A percentile compares a stretch with the other conserved stretches of the same genome.
These are phyloP conservation scores for Raffaelea arxii DNA, from an alignment of 2,329 filamentous ascomycete genomes.

Conservation along the genomic window DNA sequence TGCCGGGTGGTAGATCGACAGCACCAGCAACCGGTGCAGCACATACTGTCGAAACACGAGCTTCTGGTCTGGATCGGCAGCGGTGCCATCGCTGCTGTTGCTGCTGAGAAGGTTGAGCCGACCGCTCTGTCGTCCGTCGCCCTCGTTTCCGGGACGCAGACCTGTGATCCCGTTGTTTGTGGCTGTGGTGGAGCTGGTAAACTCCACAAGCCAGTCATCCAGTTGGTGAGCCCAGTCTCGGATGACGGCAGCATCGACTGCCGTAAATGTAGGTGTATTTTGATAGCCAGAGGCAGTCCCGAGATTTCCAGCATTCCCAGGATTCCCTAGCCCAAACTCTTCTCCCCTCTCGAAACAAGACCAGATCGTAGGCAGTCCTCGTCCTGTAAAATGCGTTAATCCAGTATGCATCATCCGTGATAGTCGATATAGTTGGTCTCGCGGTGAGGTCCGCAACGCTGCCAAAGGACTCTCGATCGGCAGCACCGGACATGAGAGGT, in stretches of 20 bases:
- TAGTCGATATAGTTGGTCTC: slow-evolving; percentile 12
- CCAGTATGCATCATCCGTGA: slow-evolving; percentile 13
- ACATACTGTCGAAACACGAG: slow-evolving; percentile 12
- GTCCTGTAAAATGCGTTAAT: slow-evolving; percentile 11
- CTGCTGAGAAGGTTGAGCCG: too few relatives aligned
- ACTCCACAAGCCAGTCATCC: slow-evolving; percentile 11
- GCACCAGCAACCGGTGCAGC: slow-evolving; percentile 10
- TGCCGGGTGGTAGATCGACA: slow-evolving; percentile 12
- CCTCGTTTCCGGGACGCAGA: too few relatives aligned
- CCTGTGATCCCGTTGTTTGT: not conserved
- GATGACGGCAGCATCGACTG: slow-evolving; percentile 11
- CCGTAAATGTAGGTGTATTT: slow-evolving; percentile 2
- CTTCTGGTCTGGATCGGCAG: slow-evolving; percentile 1
- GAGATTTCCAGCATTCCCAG: not conserved
- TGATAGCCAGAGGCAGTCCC: too few relatives aligned
- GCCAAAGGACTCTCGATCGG: slow-evolving; percentile 10
- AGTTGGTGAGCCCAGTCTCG: slow-evolving; percentile 13
- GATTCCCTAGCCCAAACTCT: not conserved
- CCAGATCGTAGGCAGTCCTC: slow-evolving; percentile 13
- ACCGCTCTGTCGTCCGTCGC: too few relatives aligned
- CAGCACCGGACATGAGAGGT: slow-evolving; percentile 9
- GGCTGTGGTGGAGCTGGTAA: slow-evolving; percentile 1
- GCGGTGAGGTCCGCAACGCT: slow-evolving; percentile 3
- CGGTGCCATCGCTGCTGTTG: not conserved
- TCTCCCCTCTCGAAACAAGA: slow-evolving; percentile 5